phyloP scores from a whole-genome alignment of 371 early-diverging fungal genomes.

The Amoeboaphelidium protococcarum region DNA sequence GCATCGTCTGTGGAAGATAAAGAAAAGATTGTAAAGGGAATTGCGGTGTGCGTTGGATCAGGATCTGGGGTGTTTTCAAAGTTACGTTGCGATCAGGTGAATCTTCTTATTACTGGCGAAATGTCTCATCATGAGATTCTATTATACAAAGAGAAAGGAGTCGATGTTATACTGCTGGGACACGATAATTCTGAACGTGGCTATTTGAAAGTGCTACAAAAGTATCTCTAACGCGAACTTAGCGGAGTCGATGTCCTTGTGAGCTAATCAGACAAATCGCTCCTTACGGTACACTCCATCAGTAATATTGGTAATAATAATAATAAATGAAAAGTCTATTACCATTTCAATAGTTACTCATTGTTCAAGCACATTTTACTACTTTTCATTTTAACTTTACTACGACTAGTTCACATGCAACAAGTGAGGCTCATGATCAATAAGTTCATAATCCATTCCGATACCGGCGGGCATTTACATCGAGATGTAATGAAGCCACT shows the following conservation, averaged over 20 bases:
- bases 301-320: no score
- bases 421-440: not conserved
- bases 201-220: slow-evolving; percentile 29
- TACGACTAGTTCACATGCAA: no score
- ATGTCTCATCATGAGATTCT: slow-evolving; percentile 78
- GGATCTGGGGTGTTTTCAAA: slow-evolving; percentile 27
- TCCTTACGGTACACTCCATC: no score
- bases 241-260: not conserved
- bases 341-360: no score
- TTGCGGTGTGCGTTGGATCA: slow-evolving; percentile 88
- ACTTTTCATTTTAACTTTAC: no score
- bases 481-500: not conserved
- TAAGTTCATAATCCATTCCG: not conserved
- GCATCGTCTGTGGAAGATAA: no score
- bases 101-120: slow-evolving; percentile 80
- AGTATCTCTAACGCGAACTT: not conserved
- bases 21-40: slow-evolving; percentile 20
- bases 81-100: slow-evolving; percentile 19
- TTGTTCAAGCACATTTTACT: no score
- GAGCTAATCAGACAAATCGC: not conserved
- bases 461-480: not conserved
- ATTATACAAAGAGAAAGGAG: slow-evolving; percentile 35
- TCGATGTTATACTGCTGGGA: slow-evolving; percentile 74
- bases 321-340: no score
- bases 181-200: slow-evolving; percentile 86